Conservation (phyloP, 2,329 filamentous ascomycete species). For the Fusarium brevicatenulatum region DNA sequence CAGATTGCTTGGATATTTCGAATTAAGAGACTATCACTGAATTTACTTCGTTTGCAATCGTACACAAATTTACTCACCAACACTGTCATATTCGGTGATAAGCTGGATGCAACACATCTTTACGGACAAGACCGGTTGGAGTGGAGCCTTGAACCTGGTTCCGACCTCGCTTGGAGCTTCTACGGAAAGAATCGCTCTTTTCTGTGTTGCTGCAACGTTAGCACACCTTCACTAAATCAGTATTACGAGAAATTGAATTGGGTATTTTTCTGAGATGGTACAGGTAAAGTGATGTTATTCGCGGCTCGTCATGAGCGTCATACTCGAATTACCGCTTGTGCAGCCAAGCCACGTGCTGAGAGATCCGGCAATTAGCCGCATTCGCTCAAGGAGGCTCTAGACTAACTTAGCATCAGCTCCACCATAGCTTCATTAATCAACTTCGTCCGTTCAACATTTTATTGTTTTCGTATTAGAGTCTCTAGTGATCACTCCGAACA, state of each 20-base stretch:
- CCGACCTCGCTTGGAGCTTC: constrained; percentile 32
- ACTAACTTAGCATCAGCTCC: constrained; percentile 6
- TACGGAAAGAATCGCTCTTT: constrained; percentile 34
- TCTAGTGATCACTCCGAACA: background rate
- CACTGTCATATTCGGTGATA: constrained; percentile 20
- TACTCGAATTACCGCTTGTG: background rate
- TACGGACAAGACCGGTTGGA: constrained; percentile 32
- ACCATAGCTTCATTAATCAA: constrained; percentile 23
- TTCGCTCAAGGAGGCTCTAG: background rate
- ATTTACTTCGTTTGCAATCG: background rate
- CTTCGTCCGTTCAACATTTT: constrained; percentile 11
- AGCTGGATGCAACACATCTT: constrained; percentile 23
- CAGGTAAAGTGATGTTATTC: constrained; percentile 6
- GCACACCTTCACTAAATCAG: background rate
- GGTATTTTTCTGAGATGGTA: background rate
- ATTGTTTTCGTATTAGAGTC: background rate
- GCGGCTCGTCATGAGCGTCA: constrained; percentile 1
- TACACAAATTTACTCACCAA: constrained; percentile 11
- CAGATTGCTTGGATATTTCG: background rate
- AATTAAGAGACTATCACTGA: background rate
- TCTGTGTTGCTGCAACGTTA: background rate
- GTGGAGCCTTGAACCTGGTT: constrained; percentile 37
- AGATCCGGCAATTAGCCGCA: constrained; percentile 31
- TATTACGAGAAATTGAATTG: background rate
- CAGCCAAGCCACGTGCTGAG: constrained; percentile 20